phyloP scores from a whole-genome alignment of 2,329 filamentous ascomycete genomes.

The Calycina herbarum region DNA sequence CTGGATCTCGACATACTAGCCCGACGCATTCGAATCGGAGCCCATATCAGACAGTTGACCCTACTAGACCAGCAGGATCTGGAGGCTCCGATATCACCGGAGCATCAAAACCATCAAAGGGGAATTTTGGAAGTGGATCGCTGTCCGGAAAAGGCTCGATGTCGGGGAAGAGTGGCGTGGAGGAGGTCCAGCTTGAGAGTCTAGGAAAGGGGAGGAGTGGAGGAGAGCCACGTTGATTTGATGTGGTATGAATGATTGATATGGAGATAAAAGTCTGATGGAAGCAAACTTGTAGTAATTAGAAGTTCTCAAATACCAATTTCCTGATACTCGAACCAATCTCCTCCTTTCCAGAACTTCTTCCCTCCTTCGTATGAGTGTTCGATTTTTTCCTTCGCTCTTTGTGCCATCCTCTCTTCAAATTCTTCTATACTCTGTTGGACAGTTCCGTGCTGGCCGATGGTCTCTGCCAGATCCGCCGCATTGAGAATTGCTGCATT shows the following conservation, averaged over 20 bases:
- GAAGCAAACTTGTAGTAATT: not conserved
- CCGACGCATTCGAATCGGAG: not conserved
- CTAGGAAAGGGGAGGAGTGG: not conserved
- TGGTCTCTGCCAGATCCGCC: not conserved
- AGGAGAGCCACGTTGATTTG: not conserved
- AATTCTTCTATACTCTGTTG: not conserved
- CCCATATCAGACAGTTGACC: not conserved
- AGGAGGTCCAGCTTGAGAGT: not conserved
- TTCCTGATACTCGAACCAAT: slow-evolving; percentile 9
- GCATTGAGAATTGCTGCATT: slow-evolving; percentile 5
- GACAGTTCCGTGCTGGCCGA: not conserved
- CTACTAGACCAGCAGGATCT: not conserved
- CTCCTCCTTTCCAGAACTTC: slow-evolving; percentile 9
- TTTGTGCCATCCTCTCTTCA: not conserved
- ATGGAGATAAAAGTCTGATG: not conserved
- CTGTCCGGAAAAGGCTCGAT: not conserved
- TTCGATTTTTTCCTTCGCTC: slow-evolving; percentile 7
- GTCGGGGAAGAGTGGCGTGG: not conserved
- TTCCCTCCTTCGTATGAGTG: slow-evolving; percentile 4
- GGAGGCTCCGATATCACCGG: not conserved
- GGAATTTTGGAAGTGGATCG: not conserved
- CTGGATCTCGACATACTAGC: not conserved
- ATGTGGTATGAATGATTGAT: not conserved
- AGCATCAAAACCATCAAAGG: not conserved
- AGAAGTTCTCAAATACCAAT: slow-evolving; percentile 2